Percentiles rank a stretch among this genome's conserved stretches.
These are phyloP conservation scores for Ophioceras dolichostomum DNA, from an alignment of 2,329 filamentous ascomycete species.

Conservation along the genomic window DNA sequence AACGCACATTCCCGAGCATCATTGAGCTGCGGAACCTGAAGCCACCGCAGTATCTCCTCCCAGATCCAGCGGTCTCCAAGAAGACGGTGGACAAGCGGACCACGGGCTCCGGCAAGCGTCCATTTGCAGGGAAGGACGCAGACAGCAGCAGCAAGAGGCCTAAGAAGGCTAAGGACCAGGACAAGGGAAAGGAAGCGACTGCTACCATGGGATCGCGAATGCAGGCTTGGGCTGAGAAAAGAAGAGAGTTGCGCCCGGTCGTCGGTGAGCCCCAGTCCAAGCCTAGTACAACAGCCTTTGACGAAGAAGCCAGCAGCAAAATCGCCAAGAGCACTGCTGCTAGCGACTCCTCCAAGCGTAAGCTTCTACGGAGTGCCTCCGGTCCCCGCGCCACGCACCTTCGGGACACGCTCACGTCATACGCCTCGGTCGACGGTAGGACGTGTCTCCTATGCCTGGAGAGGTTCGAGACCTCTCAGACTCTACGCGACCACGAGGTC, in stretches of 20 bases:
- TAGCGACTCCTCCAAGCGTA: background rate
- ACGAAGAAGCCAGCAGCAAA: background rate
- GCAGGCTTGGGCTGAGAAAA: constrained; percentile 60
- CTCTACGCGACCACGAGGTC: constrained; percentile 14
- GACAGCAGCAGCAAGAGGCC: background rate
- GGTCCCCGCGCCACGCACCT: constrained; percentile 14
- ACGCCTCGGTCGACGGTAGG: constrained; percentile 22
- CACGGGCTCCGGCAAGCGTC: too few relatives aligned
- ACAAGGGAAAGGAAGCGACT: constrained; percentile 42
- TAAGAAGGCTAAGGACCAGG: constrained; percentile 44
- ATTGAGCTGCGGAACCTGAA: constrained; percentile 40
- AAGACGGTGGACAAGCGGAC: too few relatives aligned
- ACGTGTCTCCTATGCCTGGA: constrained; percentile 48
- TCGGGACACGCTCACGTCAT: constrained; percentile 37
- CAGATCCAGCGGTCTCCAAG: too few relatives aligned
- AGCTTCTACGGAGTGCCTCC: constrained; percentile 1
- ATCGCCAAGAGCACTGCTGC: background rate
- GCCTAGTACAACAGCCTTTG: too few relatives aligned
- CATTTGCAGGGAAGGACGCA: background rate
- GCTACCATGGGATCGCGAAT: constrained; percentile 50
- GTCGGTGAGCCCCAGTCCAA: too few relatives aligned
- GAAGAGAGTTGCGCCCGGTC: too few relatives aligned
- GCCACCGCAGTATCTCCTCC: too few relatives aligned
- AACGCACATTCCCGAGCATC: constrained; percentile 47
- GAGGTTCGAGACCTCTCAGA: constrained; percentile 36